Base-by-base conservation (phyloP, 345 rosid species). In the Pistacia integerrima region DNA sequence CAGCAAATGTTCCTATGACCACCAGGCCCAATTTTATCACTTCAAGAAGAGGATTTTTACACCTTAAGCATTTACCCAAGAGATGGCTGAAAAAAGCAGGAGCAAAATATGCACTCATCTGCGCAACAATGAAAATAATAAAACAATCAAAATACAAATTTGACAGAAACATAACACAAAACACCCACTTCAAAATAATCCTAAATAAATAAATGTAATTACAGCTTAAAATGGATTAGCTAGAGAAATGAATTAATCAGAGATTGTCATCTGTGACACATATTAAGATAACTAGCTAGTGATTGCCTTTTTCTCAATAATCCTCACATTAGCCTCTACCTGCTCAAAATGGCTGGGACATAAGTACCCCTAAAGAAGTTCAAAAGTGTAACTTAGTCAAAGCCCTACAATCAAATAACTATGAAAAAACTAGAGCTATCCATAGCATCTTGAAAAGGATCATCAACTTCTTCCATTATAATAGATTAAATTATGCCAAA, bases 101-200 rank as follows among this genome's bases (percentile, higher is more conserved):
- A 4, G 98, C 98, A 86, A 84, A 90, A 64, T 97, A 94, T 76
- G 97, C 97, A 25, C 25, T 96, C 98, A 93, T 93, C 99, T 96
- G 87, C 70, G 70, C 63, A 61, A 64, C 36, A 38, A 62, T 62
- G 13, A 20, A 13, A 28, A 2, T 33, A 22, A 59, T 13, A 3
- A 22, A 30, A 30, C 46, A 73, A 52, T 51, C 3, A 52, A 61
- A 74, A 49, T 33, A 51, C 41, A 14, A 46, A 60, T 2, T 14
- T 46, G 12, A 41, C 49, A 11, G 30, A 51, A 30, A 66, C 9
- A 25, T 59, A 1, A 30, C 33, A 41, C 46, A 41, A 56, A 44
- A 54, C 70, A 30, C 28, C 57, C 9, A 6, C 22, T 64, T 74
- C 22, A 48, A 77, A 36, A 44, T 59, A n/a, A 60, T 57, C 33